Percentiles rank a stretch among this genome's conserved stretches.
phyloP scores from a whole-genome alignment of 305 asterid genomes.

The Andrographis paniculata region DNA sequence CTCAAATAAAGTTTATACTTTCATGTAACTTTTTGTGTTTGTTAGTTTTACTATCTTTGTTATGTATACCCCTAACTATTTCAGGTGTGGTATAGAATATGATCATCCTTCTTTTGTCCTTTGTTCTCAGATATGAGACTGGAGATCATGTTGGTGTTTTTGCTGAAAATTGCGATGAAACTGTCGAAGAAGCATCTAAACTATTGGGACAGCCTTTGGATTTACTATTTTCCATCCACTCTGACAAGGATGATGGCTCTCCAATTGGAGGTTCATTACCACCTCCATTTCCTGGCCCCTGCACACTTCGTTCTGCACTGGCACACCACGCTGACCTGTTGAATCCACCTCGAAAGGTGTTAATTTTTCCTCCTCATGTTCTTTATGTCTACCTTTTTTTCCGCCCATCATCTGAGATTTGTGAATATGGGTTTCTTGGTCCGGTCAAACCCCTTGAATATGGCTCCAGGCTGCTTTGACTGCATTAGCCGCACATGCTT shows the following conservation, averaged over 20 bases:
- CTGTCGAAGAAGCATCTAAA: constrained; percentile 58
- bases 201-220: constrained; percentile 45
- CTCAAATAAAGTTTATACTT: too few relatives aligned
- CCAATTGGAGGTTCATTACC: constrained; percentile 48
- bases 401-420: constrained; percentile 12
- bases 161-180: constrained; percentile 55
- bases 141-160: constrained; percentile 78
- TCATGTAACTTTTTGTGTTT: neutral
- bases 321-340: constrained; percentile 62
- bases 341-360: constrained; percentile 62
- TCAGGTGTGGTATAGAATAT: constrained; percentile 7
- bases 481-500: constrained; percentile 74
- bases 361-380: neutral
- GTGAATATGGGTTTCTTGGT: constrained; percentile 6
- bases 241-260: constrained; percentile 61
- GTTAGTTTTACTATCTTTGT: neutral
- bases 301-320: constrained; percentile 54
- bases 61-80: constrained; percentile 1
- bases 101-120: constrained; percentile 15
- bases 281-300: constrained; percentile 69
- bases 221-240: constrained; percentile 45
- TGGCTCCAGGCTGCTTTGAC: constrained; percentile 53
- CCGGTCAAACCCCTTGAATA: constrained; percentile 7
- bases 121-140: constrained; percentile 53
- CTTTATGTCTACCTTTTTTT: neutral